These are phyloP conservation scores for Primulina tabacum DNA, from an alignment of 257 asterid species.

Conservation along the genomic window DNA sequence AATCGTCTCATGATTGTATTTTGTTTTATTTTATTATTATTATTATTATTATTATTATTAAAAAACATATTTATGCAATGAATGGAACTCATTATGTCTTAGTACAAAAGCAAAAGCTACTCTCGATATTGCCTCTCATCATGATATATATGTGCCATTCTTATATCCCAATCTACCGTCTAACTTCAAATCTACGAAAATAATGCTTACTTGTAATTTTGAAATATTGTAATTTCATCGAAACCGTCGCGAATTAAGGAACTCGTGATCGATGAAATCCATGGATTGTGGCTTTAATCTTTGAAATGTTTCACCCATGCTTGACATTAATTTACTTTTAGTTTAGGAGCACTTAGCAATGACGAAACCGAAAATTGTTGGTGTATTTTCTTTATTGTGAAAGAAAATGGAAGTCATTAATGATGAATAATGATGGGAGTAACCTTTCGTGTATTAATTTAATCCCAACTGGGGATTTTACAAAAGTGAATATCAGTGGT, in stretches of 20 bases:
- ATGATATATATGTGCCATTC: slow-evolving; percentile 32
- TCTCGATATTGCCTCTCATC: slow-evolving; percentile 38
- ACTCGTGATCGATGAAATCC: too few relatives aligned
- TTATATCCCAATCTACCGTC: slow-evolving; percentile 36
- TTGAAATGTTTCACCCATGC: not conserved
- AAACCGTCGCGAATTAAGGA: too few relatives aligned
- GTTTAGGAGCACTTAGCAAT: not conserved
- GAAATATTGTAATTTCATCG: too few relatives aligned
- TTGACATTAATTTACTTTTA: not conserved
- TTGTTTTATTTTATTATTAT: too few relatives aligned
- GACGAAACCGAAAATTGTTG: not conserved
- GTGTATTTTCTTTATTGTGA: not conserved
- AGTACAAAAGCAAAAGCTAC: slow-evolving; percentile 42
- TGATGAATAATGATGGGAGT: not conserved
- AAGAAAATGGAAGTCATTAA: not conserved
- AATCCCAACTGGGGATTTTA: too few relatives aligned
- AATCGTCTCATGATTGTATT: too few relatives aligned
- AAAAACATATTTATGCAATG: not conserved
- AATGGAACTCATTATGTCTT: slow-evolving; percentile 47
- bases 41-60: too few relatives aligned
- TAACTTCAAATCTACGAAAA: slow-evolving; percentile 38
- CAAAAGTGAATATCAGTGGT: too few relatives aligned
- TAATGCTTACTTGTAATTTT: too few relatives aligned
- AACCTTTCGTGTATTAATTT: not conserved
- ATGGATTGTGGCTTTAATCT: too few relatives aligned